Conservation (phyloP, 1,284 basidiomycete species). For the Kwoniella shivajii region DNA sequence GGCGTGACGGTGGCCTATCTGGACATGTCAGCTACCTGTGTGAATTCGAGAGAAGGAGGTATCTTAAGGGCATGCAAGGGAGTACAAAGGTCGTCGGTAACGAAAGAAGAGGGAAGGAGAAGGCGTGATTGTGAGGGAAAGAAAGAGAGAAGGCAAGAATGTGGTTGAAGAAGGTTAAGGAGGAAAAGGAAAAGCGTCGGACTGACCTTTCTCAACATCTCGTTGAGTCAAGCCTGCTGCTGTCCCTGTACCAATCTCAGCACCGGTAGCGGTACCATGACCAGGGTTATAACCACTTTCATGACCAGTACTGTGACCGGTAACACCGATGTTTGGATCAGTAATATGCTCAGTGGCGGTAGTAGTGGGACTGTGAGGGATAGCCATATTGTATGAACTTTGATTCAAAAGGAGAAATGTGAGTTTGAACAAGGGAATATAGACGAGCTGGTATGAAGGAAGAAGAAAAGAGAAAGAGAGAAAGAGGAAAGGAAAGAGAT, state of each 20-base stretch:
- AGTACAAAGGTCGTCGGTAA: too few relatives aligned
- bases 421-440: neutral
- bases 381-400: neutral
- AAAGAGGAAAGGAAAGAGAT: slow-evolving; percentile 2
- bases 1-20: neutral
- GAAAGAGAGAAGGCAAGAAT: neutral
- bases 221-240: neutral
- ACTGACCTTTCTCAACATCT: slow-evolving; percentile 7
- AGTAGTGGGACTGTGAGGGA: slow-evolving; percentile 1
- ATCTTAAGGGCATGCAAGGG: neutral
- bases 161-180: too few relatives aligned
- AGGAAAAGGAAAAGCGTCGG: neutral
- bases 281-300: too few relatives aligned
- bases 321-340: neutral
- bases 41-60: too few relatives aligned
- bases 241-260: neutral
- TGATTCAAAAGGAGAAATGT: neutral
- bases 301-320: too few relatives aligned
- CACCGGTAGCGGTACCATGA: neutral
- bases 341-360: neutral
- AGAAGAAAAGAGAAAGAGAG: neutral
- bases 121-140: neutral
- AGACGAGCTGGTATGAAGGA: neutral
- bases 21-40: too few relatives aligned
- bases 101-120: neutral